These are phyloP conservation scores for Forsythia viridissima DNA, from an alignment of 257 asterid genomes.

Conservation along the genomic window DNA sequence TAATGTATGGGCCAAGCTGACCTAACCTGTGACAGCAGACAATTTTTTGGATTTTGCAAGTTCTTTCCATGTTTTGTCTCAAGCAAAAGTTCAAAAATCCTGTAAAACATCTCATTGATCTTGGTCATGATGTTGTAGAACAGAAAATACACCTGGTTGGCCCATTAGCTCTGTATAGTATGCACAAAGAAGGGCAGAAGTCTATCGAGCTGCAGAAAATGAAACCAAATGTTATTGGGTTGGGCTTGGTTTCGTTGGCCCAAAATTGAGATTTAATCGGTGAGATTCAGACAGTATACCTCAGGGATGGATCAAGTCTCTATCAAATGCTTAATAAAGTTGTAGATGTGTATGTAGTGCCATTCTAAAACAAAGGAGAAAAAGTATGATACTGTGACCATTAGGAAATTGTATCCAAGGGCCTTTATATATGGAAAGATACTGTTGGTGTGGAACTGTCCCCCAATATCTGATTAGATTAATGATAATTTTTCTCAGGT, in stretches of 20 bases:
- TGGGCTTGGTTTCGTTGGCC: background rate
- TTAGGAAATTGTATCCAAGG: too few relatives aligned
- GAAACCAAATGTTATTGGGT: background rate
- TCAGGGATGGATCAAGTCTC: too few relatives aligned
- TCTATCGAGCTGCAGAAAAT: too few relatives aligned
- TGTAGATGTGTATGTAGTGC: too few relatives aligned
- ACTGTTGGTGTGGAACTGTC: background rate
- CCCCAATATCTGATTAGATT: slow-evolving; percentile 11
- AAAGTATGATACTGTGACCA: too few relatives aligned
- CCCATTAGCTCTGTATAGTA: too few relatives aligned
- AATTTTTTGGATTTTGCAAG: background rate
- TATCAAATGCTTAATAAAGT: too few relatives aligned
- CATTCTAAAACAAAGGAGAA: too few relatives aligned
- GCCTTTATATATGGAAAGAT: background rate
- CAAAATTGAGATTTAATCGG: background rate
- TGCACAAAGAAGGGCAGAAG: too few relatives aligned
- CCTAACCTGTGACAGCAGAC: background rate
- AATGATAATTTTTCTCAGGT: slow-evolving; percentile 40
- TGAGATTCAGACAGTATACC: background rate
- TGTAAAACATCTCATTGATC: too few relatives aligned
- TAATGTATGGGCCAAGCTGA: background rate
- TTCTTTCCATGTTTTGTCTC: background rate
- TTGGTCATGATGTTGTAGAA: too few relatives aligned
- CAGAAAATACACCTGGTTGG: too few relatives aligned
- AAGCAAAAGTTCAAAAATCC: background rate